phyloP scores from a whole-genome alignment of 495 filamentous ascomycete genomes.

The Penicillium maclennaniae region DNA sequence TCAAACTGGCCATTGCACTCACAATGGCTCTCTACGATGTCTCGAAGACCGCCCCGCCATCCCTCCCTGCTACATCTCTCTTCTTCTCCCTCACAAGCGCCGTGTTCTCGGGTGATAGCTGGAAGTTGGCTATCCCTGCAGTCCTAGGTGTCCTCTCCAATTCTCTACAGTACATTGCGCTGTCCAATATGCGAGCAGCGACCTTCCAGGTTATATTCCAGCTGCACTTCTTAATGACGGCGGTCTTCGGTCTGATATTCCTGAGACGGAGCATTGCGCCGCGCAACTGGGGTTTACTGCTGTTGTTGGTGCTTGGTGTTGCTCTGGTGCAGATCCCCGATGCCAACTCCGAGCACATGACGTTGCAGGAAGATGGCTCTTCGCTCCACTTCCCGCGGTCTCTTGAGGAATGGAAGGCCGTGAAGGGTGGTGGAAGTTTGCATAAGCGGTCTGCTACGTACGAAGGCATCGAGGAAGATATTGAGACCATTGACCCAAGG shows the following conservation, averaged over 20 bases:
- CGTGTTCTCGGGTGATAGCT: constrained; percentile 89
- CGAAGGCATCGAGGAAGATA: constrained; percentile 85
- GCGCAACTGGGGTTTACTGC: constrained; percentile 73
- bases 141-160: constrained; percentile 87
- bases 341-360: constrained; percentile 41
- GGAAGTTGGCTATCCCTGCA: constrained; percentile 92
- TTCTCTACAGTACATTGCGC: constrained; percentile 83
- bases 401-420: constrained; percentile 51
- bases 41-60: constrained; percentile 66
- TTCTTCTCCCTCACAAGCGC: constrained; percentile 73
- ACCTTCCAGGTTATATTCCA: constrained; percentile 93
- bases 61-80: constrained; percentile 72
- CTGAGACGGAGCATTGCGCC: constrained; percentile 63
- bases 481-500: constrained; percentile 54
- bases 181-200: constrained; percentile 86
- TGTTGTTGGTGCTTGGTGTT: constrained; percentile 79
- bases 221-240: constrained; percentile 86
- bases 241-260: constrained; percentile 79
- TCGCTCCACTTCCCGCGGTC: constrained; percentile 70
- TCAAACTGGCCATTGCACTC: constrained; percentile 82
- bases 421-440: constrained; percentile 44
- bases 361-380: constrained; percentile 47
- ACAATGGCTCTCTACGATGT: constrained; percentile 87
- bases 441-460: constrained; percentile 85
- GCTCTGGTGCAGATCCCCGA: constrained; percentile 81